phyloP scores from a whole-genome alignment of 495 filamentous ascomycete genomes.

The Amniculicola lignicola region DNA sequence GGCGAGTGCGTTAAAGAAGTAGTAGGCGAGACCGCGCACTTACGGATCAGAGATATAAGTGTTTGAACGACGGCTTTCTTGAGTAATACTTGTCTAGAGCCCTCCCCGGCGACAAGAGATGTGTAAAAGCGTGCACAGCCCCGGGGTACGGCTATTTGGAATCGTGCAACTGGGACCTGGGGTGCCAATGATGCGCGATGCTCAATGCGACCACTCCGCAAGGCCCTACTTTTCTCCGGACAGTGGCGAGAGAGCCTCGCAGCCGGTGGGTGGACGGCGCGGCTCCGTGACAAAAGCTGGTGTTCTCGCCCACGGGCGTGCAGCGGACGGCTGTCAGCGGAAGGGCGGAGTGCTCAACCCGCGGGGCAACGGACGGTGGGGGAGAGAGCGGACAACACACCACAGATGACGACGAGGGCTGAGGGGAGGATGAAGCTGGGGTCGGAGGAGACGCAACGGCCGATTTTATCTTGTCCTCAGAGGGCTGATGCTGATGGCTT shows the following conservation, averaged over 20 bases:
- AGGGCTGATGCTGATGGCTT: background rate
- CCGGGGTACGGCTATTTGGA: slow-evolving; percentile 30
- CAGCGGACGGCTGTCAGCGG: too few relatives aligned
- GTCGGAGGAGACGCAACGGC: too few relatives aligned
- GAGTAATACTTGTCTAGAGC: background rate
- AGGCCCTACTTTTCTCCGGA: background rate
- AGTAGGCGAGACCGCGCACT: background rate
- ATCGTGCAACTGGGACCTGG: slow-evolving; percentile 21
- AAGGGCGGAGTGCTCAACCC: background rate
- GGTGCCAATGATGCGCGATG: slow-evolving; percentile 2
- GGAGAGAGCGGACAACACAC: too few relatives aligned
- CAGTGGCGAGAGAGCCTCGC: background rate
- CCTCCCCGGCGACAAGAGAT: background rate
- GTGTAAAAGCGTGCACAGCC: slow-evolving; percentile 28
- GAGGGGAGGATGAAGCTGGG: too few relatives aligned
- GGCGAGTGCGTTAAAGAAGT: background rate
- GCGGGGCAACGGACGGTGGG: background rate
- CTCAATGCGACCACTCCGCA: background rate
- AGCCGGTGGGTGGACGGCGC: background rate
- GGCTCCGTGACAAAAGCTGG: slow-evolving; percentile 1
- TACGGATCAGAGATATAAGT: background rate
- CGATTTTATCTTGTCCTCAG: background rate
- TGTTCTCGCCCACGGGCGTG: too few relatives aligned
- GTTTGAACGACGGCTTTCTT: background rate
- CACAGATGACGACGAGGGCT: too few relatives aligned